A percentile compares a stretch with the other conserved stretches of the same genome.
These are phyloP conservation scores for Zychaea mexicana DNA, from an alignment of 371 early-diverging fungal genomes.

Conservation along the genomic window DNA sequence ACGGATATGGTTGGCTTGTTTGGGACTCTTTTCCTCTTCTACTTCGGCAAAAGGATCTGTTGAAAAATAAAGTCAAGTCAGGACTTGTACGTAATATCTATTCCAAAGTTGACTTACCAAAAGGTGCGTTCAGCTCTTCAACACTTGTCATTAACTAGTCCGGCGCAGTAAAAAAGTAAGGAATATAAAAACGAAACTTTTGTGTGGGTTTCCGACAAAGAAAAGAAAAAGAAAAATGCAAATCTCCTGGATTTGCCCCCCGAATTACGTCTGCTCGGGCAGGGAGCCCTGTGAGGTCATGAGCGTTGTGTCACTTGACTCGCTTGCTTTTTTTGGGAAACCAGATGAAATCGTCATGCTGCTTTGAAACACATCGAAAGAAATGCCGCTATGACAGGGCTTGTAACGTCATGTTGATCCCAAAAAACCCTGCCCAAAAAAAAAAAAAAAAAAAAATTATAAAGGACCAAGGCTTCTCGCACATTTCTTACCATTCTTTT, in stretches of 20 bases:
- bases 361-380: neutral
- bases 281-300: too few species aligned
- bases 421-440: too few species aligned
- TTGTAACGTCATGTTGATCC: neutral
- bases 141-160: slow-evolving; percentile 5
- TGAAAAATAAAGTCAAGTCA: neutral
- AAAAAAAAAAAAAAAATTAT: too few species aligned
- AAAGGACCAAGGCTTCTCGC: neutral
- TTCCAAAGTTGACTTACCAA: slow-evolving; percentile 11
- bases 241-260: too few species aligned
- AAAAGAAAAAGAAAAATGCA: neutral
- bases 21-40: slow-evolving; percentile 61
- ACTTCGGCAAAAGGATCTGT: slow-evolving; percentile 85
- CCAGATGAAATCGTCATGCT: too few species aligned
- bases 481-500: neutral
- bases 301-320: too few species aligned
- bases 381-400: neutral
- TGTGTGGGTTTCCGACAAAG: neutral
- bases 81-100: neutral
- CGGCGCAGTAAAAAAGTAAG: neutral
- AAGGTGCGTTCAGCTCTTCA: slow-evolving; percentile 25
- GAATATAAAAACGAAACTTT: neutral
- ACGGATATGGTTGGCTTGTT: slow-evolving; percentile 74
- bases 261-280: too few species aligned
- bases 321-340: too few species aligned